These are phyloP conservation scores for Ascochyta pisi DNA, from an alignment of 2,329 filamentous ascomycete species.

Conservation along the genomic window DNA sequence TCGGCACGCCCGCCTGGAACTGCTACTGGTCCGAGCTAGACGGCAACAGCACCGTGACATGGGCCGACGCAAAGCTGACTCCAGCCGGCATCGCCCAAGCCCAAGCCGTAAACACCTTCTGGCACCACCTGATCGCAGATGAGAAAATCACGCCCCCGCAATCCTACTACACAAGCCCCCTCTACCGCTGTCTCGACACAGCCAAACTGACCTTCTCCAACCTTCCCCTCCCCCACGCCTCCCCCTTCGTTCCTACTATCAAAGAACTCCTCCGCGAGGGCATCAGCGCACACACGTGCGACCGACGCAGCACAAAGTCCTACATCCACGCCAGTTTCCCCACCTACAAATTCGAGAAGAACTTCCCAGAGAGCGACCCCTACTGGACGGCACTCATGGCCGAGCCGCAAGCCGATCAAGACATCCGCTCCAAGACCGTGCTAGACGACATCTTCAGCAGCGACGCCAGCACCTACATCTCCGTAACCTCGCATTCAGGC, in stretches of 20 bases:
- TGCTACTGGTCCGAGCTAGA: constrained; percentile 71
- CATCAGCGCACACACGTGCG: constrained; percentile 72
- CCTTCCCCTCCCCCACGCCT: constrained; percentile 59
- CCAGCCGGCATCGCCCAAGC: constrained; percentile 64
- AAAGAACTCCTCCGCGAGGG: constrained; percentile 72
- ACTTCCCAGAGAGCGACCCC: constrained; percentile 66
- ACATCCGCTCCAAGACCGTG: constrained; percentile 53
- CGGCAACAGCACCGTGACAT: constrained; percentile 67
- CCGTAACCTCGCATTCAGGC: constrained; percentile 65
- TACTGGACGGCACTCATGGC: constrained; percentile 59
- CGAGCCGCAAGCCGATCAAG: constrained; percentile 60
- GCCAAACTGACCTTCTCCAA: constrained; percentile 66
- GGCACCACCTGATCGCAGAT: constrained; percentile 57
- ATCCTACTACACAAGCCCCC: constrained; percentile 69
- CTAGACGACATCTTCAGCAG: constrained; percentile 62
- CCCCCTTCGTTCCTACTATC: constrained; percentile 64
- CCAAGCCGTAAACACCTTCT: constrained; percentile 65
- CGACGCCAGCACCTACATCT: constrained; percentile 58
- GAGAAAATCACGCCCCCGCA: constrained; percentile 67
- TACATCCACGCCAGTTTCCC: constrained; percentile 63
- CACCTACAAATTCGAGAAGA: constrained; percentile 63
- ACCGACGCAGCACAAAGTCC: constrained; percentile 64
- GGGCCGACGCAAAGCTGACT: constrained; percentile 71
- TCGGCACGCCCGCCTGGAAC: constrained; percentile 74
- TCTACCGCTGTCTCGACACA: constrained; percentile 69